phyloP scores from a whole-genome alignment of 2,329 filamentous ascomycete species.

The Neonectria sp. region DNA sequence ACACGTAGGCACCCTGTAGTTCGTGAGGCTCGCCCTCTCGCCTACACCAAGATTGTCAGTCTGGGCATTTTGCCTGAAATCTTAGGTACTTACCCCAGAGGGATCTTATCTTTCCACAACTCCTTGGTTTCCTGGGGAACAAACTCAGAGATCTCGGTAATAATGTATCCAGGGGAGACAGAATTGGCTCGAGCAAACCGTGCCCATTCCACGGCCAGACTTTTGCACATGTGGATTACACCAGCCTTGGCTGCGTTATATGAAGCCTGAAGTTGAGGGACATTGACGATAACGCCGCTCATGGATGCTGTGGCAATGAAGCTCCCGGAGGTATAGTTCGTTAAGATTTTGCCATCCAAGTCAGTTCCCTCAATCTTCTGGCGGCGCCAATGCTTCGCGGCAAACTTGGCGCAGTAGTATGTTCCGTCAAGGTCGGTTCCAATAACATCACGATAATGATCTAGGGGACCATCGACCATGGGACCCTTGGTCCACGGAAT shows the following conservation, averaged over 20 bases:
- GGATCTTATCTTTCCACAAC: not conserved
- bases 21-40: conserved; percentile 27
- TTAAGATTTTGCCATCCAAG: conserved; percentile 34
- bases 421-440: conserved; percentile 80
- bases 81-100: not conserved
- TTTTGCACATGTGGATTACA: conserved; percentile 68
- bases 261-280: conserved; percentile 65
- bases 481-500: conserved; percentile 79
- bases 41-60: not conserved
- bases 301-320: conserved; percentile 68
- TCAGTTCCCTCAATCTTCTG: conserved; percentile 75
- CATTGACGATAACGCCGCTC: conserved; percentile 65
- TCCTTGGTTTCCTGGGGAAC: not conserved
- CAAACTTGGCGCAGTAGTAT: conserved; percentile 80
- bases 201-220: not conserved
- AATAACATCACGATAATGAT: conserved; percentile 77
- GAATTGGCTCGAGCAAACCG: not conserved
- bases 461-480: conserved; percentile 74
- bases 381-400: conserved; percentile 76
- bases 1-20: conserved; percentile 27
- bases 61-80: not conserved
- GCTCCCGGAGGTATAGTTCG: conserved; percentile 55
- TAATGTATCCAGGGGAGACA: not conserved
- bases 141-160: not conserved
- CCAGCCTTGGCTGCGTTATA: conserved; percentile 72